These are phyloP conservation scores for Poa annua DNA, from an alignment of 176 grass and related monocot genomes.

Conservation along the genomic window DNA sequence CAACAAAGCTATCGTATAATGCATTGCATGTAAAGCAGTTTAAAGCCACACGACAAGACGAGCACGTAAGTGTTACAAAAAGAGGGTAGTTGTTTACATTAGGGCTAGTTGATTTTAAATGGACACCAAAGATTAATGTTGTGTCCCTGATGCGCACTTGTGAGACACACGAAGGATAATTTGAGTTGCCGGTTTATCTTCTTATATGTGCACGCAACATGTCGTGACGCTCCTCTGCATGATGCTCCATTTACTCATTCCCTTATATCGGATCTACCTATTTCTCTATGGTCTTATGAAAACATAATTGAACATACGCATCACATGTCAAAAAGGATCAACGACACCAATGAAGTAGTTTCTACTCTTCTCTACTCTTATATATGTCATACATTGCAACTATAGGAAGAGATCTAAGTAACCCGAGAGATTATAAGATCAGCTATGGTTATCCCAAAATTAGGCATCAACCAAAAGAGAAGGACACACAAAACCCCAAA, in stretches of 20 bases:
- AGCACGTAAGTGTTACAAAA: neutral
- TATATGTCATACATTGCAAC: neutral
- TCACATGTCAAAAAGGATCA: neutral
- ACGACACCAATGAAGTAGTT: neutral
- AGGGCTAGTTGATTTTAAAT: constrained; percentile 9
- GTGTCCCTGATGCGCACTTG: constrained; percentile 28
- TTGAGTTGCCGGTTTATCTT: constrained; percentile 7
- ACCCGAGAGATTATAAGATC: too few relatives aligned
- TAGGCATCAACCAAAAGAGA: too few relatives aligned
- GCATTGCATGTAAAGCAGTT: constrained; percentile 34
- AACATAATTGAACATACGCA: neutral
- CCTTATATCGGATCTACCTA: neutral
- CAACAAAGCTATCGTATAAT: neutral
- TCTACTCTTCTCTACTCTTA: neutral
- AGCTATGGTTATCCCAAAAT: too few relatives aligned
- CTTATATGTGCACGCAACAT: neutral
- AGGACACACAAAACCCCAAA: too few relatives aligned
- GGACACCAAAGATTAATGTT: constrained; percentile 16
- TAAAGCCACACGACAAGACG: constrained; percentile 26
- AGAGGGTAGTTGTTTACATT: neutral
- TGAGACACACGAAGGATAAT: constrained; percentile 39
- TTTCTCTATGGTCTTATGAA: neutral
- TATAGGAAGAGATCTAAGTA: too few relatives aligned
- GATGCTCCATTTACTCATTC: neutral
- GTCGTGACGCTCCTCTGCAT: neutral